phyloP scores from a whole-genome alignment of 306 rosid species.

The Castanospermum australe region DNA sequence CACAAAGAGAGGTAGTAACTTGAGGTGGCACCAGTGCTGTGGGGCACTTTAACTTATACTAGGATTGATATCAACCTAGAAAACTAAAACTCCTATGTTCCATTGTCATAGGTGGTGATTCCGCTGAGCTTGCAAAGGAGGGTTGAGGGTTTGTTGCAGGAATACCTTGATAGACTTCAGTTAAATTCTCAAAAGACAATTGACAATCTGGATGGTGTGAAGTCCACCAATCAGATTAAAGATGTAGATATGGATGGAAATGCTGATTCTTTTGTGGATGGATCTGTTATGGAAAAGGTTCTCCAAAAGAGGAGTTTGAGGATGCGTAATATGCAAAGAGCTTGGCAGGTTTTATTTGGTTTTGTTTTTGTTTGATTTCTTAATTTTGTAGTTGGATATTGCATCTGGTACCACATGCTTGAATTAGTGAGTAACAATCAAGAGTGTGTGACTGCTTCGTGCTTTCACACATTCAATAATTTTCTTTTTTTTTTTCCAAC shows the following conservation, averaged over 20 bases:
- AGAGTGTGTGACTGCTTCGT: conserved; percentile 9
- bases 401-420: background rate
- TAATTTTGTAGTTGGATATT: conserved; percentile 4
- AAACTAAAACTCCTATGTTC: conserved; percentile 6
- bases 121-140: conserved; percentile 94
- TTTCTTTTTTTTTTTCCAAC: background rate
- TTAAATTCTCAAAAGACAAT: conserved; percentile 49
- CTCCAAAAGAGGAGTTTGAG: conserved; percentile 89
- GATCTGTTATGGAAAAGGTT: conserved; percentile 95
- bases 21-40: background rate
- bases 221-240: conserved; percentile 42
- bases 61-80: conserved; percentile 17
- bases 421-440: conserved; percentile 6
- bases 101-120: conserved; percentile 61
- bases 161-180: conserved; percentile 72
- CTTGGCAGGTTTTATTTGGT: conserved; percentile 72
- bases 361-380: conserved; percentile 21
- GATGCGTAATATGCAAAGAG: conserved; percentile 92
- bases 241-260: conserved; percentile 49
- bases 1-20: conserved; percentile 87
- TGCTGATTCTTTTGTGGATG: conserved; percentile 70
- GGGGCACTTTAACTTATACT: conserved; percentile 1
- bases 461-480: background rate
- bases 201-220: conserved; percentile 41
- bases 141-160: conserved; percentile 89